Evolutionary conservation across 345 rosid genomes (phyloP).

Genomic region (Conringia planisiliqua): DNA sequence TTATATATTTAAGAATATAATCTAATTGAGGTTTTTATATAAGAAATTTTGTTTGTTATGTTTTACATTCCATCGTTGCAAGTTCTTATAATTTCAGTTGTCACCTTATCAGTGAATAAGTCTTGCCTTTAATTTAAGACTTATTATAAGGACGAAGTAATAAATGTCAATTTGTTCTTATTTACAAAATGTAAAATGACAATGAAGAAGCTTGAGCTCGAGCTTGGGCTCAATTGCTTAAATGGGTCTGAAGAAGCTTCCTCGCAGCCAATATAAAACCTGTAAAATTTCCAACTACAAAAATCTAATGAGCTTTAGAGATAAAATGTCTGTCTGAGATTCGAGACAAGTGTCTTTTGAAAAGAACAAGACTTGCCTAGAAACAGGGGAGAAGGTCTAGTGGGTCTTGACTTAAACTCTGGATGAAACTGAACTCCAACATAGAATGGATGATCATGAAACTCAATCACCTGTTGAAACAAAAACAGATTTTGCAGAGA

Average conservation of each 20-base stretch:
- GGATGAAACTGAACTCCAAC: conserved; percentile 94
- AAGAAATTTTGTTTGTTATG: no score
- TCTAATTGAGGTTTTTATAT: no score
- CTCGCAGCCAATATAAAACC: conserved; percentile 83
- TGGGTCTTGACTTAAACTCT: conserved; percentile 92
- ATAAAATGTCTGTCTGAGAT: neutral
- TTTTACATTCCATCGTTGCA: no score
- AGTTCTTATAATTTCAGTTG: neutral
- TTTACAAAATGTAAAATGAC: conserved; percentile 8
- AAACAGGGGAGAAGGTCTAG: conserved; percentile 83
- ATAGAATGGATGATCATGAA: conserved; percentile 68
- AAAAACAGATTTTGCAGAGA: neutral
- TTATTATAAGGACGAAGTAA: neutral
- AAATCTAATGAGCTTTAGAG: neutral
- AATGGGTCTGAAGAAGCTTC: conserved; percentile 58
- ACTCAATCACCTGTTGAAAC: conserved; percentile 58
- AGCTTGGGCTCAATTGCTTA: conserved; percentile 25
- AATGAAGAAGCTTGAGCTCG: conserved; percentile 18
- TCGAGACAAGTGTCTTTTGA: neutral
- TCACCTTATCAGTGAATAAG: conserved; percentile 10
- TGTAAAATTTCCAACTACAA: conserved; percentile 24
- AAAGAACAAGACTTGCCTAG: conserved; percentile 48
- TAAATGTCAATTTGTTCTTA: neutral
- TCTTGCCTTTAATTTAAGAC: conserved; percentile 6
- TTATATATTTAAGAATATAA: no score